Conservation (phyloP, 176 grass and related monocot species). For the Eleusine coracana region DNA sequence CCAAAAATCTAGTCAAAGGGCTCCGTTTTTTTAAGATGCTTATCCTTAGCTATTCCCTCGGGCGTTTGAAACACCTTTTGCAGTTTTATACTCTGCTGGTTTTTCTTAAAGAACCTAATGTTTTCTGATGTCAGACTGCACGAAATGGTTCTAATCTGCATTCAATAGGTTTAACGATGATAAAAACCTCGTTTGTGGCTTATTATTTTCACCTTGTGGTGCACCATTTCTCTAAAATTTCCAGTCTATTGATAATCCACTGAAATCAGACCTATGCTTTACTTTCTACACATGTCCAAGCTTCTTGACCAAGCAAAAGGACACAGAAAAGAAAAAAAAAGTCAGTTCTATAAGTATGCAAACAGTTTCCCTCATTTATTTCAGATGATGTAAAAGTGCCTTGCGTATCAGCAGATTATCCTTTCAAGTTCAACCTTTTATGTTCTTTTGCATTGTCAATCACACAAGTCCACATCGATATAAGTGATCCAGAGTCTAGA, state of each 20-base stretch:
- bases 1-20: constrained; percentile 48
- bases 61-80: constrained; percentile 15
- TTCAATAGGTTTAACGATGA: not conserved
- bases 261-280: not conserved
- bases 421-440: not conserved
- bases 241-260: constrained; percentile 6
- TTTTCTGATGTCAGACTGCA: not conserved
- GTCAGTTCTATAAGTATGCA: too few relatives aligned
- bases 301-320: not conserved
- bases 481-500: not conserved
- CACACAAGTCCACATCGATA: constrained; percentile 3
- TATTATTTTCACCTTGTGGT: not conserved
- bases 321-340: too few relatives aligned
- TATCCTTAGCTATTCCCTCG: constrained; percentile 21
- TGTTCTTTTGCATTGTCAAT: not conserved
- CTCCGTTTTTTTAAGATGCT: constrained; percentile 38
- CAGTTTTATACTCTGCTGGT: constrained; percentile 24
- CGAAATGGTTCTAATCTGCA: not conserved
- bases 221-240: not conserved
- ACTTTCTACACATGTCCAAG: not conserved
- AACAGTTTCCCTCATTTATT: not conserved
- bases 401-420: not conserved
- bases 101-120: not conserved
- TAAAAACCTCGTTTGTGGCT: not conserved
- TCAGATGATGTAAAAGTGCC: not conserved